Base-by-base conservation (phyloP, 371 early-diverging fungal species). In the Syncephalastrum racemosum region DNA sequence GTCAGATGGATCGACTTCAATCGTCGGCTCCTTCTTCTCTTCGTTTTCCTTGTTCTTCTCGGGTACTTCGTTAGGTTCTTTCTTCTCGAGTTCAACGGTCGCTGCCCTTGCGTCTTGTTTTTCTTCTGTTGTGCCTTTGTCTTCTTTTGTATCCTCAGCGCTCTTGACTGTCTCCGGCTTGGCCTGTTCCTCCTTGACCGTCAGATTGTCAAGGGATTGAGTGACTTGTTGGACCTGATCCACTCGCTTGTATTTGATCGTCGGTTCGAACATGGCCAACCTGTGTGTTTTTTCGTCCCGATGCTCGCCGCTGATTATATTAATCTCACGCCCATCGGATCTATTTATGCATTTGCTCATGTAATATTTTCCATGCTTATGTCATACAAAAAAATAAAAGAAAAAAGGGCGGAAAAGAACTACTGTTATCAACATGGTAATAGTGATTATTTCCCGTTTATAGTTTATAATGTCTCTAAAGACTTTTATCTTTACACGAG, bases 211-310 rank as follows among this genome's bases (percentile, higher is more conserved):
- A 19, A 41, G 36, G 13, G 47, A 46, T 48, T 51, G 45, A 14
- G 46, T 41, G 16, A 46, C n/a, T 5, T 54, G 42, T 23, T 54
- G 56, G 7, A 20, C 23, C 6, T 65, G 62, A 53, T 68, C 59
- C n/a, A 71, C 74, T 48, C 64, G 59, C 48, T 53, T 68, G 54
- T 73, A 69, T 47, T 70, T 73, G 49, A 77, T 77, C 4, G 77
- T 77, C 1, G 77, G 77, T 15, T 67, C 77, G 55, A 77, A 77
- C 74, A 77, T 70, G 62, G 22, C 16, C 18, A 25, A 31, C 36
- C 36, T 31, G 36, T 31, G 36, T 31, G 2, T 31, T 31, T 31
- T 31, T 31, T 31, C 12, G 8, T 5, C 10, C 12, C 36, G 36
- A 0, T 31, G 1, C 10, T 8, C 36, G 2, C 36, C 36, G 36